A percentile compares a stretch with the other conserved stretches of the same genome.
Conservation (phyloP, 192 early-diverging fungal species). For the Allomyces javanicus region DNA sequence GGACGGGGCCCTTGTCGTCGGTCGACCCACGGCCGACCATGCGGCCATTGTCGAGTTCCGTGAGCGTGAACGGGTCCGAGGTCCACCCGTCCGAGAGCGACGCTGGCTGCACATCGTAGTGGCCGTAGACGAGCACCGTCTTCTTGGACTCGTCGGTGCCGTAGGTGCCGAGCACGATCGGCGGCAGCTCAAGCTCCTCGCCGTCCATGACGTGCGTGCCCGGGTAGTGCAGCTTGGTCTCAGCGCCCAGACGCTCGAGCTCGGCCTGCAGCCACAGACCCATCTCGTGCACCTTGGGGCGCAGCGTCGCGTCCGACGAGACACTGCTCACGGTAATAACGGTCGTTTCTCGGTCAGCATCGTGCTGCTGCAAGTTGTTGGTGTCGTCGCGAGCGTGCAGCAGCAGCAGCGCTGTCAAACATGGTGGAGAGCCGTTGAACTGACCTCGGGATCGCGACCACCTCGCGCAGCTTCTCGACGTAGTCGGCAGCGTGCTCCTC, state of each 20-base stretch:
- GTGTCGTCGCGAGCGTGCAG: not conserved
- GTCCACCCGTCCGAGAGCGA: constrained; percentile 61
- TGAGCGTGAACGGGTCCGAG: constrained; percentile 72
- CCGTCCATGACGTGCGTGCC: constrained; percentile 78
- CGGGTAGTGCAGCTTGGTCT: constrained; percentile 21
- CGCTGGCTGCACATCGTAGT: constrained; percentile 96
- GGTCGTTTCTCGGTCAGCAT: not conserved
- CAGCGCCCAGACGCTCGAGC: constrained; percentile 49
- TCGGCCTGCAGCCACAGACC: constrained; percentile 62
- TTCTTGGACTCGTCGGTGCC: constrained; percentile 82
- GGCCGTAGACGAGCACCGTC: constrained; percentile 91
- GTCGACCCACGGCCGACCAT: constrained; percentile 80
- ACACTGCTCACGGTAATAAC: constrained; percentile 20
- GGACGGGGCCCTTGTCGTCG: constrained; percentile 97
- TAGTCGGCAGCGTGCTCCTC: constrained; percentile 60
- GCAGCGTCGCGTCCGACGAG: constrained; percentile 48
- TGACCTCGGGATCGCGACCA: constrained; percentile 70
- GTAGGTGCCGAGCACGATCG: constrained; percentile 76
- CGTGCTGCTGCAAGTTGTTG: not conserved
- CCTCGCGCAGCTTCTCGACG: constrained; percentile 68
- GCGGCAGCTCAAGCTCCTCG: constrained; percentile 57
- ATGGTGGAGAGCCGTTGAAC: not conserved
- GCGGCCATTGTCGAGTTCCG: constrained; percentile 63
- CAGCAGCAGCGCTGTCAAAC: not conserved
- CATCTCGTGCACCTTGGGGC: constrained; percentile 74